Percentiles rank a stretch among this genome's conserved stretches.
Conservation (phyloP, 2,329 filamentous ascomycete species). For the Aspergillus awamori region DNA sequence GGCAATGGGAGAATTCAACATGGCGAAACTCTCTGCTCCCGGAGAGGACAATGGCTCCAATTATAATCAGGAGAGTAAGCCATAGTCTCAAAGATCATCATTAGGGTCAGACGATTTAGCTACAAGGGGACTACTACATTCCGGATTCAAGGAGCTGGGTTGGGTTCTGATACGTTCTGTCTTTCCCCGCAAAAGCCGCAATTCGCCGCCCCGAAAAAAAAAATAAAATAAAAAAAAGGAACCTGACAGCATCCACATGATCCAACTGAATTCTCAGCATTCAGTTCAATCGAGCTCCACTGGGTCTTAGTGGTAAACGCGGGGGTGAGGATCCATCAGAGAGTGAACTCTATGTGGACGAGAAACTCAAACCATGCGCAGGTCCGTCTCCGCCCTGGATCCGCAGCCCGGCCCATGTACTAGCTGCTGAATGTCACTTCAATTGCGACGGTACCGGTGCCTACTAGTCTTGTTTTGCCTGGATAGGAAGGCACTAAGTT, state of each 20-base stretch:
- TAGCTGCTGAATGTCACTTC: conserved; percentile 18
- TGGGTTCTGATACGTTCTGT: conserved; percentile 30
- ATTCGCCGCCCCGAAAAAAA: conserved; percentile 30
- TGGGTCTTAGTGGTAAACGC: conserved; percentile 18
- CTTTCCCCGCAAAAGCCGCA: conserved; percentile 35
- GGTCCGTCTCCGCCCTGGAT: conserved; percentile 22
- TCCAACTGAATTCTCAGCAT: conserved; percentile 26
- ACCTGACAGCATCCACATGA: conserved; percentile 33
- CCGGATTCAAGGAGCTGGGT: conserved; percentile 22
- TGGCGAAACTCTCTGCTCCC: conserved; percentile 18
- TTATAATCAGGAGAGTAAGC: conserved; percentile 23
- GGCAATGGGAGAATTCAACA: conserved; percentile 19
- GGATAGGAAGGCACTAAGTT: conserved; percentile 16
- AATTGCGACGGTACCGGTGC: conserved; percentile 20
- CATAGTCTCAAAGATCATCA: conserved; percentile 23
- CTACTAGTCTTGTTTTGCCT: conserved; percentile 6
- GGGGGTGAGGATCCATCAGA: conserved; percentile 20
- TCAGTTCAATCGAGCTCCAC: conserved; percentile 26
- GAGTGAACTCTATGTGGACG: conserved; percentile 22
- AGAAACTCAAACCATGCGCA: conserved; percentile 19
- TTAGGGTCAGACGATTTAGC: conserved; percentile 30
- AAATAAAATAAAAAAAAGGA: conserved; percentile 18
- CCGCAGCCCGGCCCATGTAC: conserved; percentile 19
- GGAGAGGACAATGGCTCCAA: conserved; percentile 25
- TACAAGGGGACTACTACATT: conserved; percentile 24